Evolutionary conservation across 768 basidiomycete species (phyloP), one percentile per base, ranked within the genome.

Genomic region (Myochromella boudieri): DNA sequence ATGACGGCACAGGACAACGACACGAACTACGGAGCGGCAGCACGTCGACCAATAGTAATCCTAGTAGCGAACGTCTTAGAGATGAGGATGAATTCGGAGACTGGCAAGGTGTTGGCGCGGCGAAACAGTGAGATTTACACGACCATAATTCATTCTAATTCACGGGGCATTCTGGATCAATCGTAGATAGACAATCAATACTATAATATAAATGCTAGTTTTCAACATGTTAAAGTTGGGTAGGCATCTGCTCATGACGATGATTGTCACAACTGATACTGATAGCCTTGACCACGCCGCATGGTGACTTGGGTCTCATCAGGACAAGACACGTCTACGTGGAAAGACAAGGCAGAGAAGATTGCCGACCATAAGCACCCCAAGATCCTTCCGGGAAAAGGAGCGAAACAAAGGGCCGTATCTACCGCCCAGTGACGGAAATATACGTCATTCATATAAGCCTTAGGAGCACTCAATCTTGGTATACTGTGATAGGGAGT

Each of bases 51-150:
- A 12, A 12, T 34, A n/a, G n/a, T n/a, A 41, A 48, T 37, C 26
- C 24, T 3, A 31, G 20, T 18, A 18, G 43, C 25, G 15, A 20
- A 15, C 28, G 10, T 37, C 7, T 6, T 10, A 21, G 40, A 10
- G 54, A 55, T 28, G 54, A 54, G 21, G 53, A 54, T 11, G 49
- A 51, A 6, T 55, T 55, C 24, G 54, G 54, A 6, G 47, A 49
- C 27, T 55, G 54, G 54, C 49, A 51, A 48, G 50, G 54, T 20
- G 54, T 48, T 3, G 31, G 34, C 10, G 34, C 26, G 5, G 22
- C 53, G 6, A 48, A 32, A 33, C 49, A 43, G 33, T 55, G 41
- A 51, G 18, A 36, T 25, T 21, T 22, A 26, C 25, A 20, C 28
- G 20, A n/a, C 27, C 28, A 3, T 33, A 33, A 25, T 6, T 34